Percentiles rank a stretch among this genome's conserved stretches.
These are phyloP conservation scores for Lophiotrema nucula DNA, from an alignment of 495 filamentous ascomycete genomes.

Conservation along the genomic window DNA sequence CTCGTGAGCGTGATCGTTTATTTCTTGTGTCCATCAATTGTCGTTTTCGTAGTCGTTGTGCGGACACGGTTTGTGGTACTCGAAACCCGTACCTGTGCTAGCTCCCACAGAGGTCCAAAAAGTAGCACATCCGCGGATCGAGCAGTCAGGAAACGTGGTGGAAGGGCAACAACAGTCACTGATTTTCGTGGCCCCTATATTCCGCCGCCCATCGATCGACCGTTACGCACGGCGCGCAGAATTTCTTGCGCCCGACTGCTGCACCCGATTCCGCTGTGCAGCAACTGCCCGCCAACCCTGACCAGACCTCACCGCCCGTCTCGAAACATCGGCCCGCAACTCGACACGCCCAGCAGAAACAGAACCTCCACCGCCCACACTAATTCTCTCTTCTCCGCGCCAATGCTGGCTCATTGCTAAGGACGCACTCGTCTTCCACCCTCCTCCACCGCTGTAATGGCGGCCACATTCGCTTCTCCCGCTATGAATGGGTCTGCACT, in stretches of 20 bases:
- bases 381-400: neutral
- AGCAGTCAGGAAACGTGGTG: too few relatives aligned
- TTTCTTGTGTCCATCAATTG: too few relatives aligned
- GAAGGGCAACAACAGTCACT: too few relatives aligned
- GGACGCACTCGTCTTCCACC: neutral
- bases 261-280: neutral
- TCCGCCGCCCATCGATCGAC: too few relatives aligned
- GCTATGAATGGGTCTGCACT: conserved; percentile 3
- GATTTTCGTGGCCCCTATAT: too few relatives aligned
- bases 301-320: conserved; percentile 16
- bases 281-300: neutral
- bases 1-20: too few relatives aligned
- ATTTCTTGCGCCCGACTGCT: neutral
- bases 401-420: conserved; percentile 12
- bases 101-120: too few relatives aligned
- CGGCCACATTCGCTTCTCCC: neutral
- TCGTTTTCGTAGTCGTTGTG: too few relatives aligned
- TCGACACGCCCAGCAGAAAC: conserved; percentile 11
- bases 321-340: conserved; percentile 10
- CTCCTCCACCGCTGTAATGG: conserved; percentile 4
- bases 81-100: too few relatives aligned
- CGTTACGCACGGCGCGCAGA: too few relatives aligned
- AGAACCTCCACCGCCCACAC: neutral
- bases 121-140: too few relatives aligned
- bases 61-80: too few relatives aligned